These are phyloP conservation scores for Jatropha multifida DNA, from an alignment of 441 rosid species.

Conservation along the genomic window DNA sequence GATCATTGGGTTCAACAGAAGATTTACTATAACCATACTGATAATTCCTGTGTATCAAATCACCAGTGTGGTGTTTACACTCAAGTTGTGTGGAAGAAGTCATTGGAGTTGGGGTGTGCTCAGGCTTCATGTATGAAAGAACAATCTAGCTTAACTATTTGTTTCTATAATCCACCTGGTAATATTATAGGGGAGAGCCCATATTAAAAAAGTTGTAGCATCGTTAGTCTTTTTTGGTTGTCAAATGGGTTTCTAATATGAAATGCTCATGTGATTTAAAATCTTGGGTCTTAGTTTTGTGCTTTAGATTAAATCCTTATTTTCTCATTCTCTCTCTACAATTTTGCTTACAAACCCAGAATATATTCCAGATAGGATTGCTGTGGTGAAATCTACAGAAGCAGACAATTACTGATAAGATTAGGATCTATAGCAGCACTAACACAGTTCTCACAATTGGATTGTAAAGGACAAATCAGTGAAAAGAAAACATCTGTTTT, in stretches of 20 bases:
- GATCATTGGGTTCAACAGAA: slow-evolving; percentile 71
- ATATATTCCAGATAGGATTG: background rate
- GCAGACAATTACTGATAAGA: background rate
- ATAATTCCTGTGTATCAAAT: slow-evolving; percentile 50
- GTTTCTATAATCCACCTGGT: slow-evolving; percentile 87
- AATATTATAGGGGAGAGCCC: slow-evolving; percentile 72
- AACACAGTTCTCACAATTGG: background rate
- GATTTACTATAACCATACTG: slow-evolving; percentile 47
- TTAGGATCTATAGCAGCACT: background rate
- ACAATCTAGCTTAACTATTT: slow-evolving; percentile 56
- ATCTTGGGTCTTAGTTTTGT: slow-evolving; percentile 2
- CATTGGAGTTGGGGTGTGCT: slow-evolving; percentile 67
- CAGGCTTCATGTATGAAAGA: slow-evolving; percentile 57
- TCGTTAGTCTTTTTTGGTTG: background rate
- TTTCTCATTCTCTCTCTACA: background rate
- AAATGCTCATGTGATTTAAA: slow-evolving; percentile 4
- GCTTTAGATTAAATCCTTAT: background rate
- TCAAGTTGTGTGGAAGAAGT: slow-evolving; percentile 79
- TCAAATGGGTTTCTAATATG: slow-evolving; percentile 1
- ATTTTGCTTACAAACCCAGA: background rate
- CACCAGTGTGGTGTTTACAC: slow-evolving; percentile 70
- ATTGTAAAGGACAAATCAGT: background rate
- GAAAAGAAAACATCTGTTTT: background rate
- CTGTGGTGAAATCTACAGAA: background rate
- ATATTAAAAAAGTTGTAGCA: slow-evolving; percentile 31